A percentile compares a stretch with the other conserved stretches of the same genome.
Evolutionary conservation across 441 rosid genomes (phyloP).

Genomic region (Pelargonium myrrhifolium): DNA sequence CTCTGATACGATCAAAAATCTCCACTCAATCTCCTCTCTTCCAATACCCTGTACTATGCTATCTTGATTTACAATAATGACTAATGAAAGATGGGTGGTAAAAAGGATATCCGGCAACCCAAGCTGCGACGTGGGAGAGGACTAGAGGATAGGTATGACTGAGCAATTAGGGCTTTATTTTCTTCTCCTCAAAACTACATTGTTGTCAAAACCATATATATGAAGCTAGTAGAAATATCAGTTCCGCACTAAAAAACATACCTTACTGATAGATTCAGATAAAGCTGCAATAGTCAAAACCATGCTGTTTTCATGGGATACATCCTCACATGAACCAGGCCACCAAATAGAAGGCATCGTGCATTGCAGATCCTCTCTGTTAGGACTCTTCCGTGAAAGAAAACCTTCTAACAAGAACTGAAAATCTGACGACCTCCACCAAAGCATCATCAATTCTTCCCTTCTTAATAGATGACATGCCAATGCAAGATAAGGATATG

Average conservation of each 20-base stretch:
- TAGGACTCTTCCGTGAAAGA: slow-evolving; percentile 69
- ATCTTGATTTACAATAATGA: neutral
- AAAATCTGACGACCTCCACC: slow-evolving; percentile 82
- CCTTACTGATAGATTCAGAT: slow-evolving; percentile 77
- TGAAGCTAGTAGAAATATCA: slow-evolving; percentile 1
- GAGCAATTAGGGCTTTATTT: too few species aligned
- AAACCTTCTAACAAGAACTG: slow-evolving; percentile 80
- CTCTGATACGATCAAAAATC: too few species aligned
- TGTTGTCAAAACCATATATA: too few species aligned
- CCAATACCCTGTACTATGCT: neutral
- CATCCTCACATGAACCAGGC: slow-evolving; percentile 92
- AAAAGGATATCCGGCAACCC: too few species aligned
- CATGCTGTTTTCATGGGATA: slow-evolving; percentile 77
- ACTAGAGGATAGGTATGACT: too few species aligned
- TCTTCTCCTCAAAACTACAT: too few species aligned
- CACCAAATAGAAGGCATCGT: slow-evolving; percentile 96
- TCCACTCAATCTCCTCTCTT: too few species aligned
- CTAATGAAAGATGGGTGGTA: too few species aligned
- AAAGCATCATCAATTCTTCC: slow-evolving; percentile 66
- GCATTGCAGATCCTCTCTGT: slow-evolving; percentile 77
- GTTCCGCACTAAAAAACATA: slow-evolving; percentile 23
- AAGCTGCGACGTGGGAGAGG: too few species aligned
- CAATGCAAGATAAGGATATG: slow-evolving; percentile 80
- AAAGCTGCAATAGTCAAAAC: slow-evolving; percentile 63
- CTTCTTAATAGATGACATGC: slow-evolving; percentile 78